Percentiles rank a stretch among this genome's conserved stretches.
Conservation (phyloP, 2,329 filamentous ascomycete genomes). For the Cryphonectria carpinicola region DNA sequence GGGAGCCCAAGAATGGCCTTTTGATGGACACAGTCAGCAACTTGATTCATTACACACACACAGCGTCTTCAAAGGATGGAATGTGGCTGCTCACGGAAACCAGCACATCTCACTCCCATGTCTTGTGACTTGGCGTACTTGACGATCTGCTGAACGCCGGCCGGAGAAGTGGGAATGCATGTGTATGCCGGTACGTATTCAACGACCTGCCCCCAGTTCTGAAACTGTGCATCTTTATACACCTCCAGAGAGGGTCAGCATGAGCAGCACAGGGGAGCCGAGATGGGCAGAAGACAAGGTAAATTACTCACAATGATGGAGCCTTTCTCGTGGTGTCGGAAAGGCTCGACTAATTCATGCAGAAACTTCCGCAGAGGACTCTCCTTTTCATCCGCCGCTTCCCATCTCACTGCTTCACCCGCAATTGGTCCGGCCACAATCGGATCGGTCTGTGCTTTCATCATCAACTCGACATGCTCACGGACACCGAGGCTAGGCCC, state of each 20-base stretch:
- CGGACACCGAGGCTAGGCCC: slow-evolving; percentile 27
- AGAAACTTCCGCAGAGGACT: slow-evolving; percentile 15
- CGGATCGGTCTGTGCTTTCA: slow-evolving; percentile 1
- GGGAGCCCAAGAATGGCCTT: slow-evolving; percentile 45
- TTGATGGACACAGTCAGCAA: background rate
- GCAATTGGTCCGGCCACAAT: slow-evolving; percentile 2
- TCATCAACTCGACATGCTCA: slow-evolving; percentile 23
- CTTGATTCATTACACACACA: background rate
- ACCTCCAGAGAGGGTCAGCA: slow-evolving; percentile 31
- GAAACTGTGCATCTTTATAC: slow-evolving; percentile 39
- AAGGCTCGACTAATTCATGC: slow-evolving; percentile 14
- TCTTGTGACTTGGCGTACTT: slow-evolving; percentile 40
- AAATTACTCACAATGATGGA: slow-evolving; percentile 2
- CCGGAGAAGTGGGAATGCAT: slow-evolving; percentile 45
- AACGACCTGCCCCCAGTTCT: slow-evolving; percentile 48
- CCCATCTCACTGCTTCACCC: background rate
- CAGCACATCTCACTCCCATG: slow-evolving; percentile 45
- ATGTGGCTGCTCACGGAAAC: slow-evolving; percentile 39
- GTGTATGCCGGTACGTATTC: slow-evolving; percentile 45
- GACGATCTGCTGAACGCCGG: slow-evolving; percentile 46
- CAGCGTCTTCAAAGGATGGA: background rate
- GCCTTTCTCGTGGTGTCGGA: slow-evolving; percentile 11
- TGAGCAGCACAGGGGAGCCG: background rate
- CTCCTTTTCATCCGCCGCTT: background rate
- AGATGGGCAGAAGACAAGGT: background rate